Evolutionary conservation across 495 filamentous ascomycete genomes (phyloP).

Genomic region (Parmelia sp.): DNA sequence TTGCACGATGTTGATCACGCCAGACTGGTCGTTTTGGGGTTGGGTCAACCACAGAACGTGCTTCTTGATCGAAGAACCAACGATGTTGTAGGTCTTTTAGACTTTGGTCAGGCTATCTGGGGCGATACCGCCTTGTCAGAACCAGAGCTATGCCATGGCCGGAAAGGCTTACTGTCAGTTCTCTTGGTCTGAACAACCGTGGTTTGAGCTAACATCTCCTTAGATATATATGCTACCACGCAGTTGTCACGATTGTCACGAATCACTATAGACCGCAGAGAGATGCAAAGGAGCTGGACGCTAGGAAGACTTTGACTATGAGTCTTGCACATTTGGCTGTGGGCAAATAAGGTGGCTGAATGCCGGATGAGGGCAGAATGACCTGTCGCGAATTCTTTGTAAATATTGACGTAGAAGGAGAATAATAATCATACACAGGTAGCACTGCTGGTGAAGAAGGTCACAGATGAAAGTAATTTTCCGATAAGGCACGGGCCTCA

Average conservation of each 20-base stretch:
- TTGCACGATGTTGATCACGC: conserved; percentile 54
- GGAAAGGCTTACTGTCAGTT: conserved; percentile 36
- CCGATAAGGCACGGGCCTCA: background rate
- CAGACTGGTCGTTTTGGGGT: conserved; percentile 51
- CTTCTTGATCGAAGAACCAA: conserved; percentile 47
- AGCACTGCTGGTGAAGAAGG: background rate
- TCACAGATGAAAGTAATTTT: background rate
- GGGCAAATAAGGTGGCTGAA: conserved; percentile 3
- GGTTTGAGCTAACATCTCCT: conserved; percentile 13
- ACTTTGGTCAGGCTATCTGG: conserved; percentile 45
- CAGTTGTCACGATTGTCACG: conserved; percentile 23
- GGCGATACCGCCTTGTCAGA: conserved; percentile 45
- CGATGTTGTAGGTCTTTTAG: conserved; percentile 40
- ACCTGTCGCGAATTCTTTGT: background rate
- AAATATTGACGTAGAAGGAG: background rate
- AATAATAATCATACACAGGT: background rate
- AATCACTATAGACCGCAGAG: conserved; percentile 22
- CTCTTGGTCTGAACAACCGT: conserved; percentile 19
- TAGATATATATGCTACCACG: conserved; percentile 25
- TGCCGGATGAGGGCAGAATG: background rate
- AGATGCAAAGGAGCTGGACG: conserved; percentile 23
- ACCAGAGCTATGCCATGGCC: conserved; percentile 31
- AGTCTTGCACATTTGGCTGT: conserved; percentile 16
- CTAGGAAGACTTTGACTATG: conserved; percentile 23
- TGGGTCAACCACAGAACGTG: conserved; percentile 50